Conservation (phyloP, 805 yeast species). For the Priceomyces fermenticarens region DNA sequence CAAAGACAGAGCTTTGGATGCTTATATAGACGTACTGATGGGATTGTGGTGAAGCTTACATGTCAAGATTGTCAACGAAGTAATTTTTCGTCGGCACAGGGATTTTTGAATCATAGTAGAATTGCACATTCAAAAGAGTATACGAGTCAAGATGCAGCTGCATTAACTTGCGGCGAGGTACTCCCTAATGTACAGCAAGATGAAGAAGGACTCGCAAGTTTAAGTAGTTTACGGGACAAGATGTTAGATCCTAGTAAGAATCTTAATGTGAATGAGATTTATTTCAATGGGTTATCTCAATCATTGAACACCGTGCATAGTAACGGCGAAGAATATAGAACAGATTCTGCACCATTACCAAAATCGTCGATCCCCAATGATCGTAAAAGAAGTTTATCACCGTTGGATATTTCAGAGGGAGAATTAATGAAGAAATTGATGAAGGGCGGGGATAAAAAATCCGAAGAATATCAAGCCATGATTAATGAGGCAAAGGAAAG, state of each 20-base stretch:
- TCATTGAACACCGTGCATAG: conserved; percentile 24
- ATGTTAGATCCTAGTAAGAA: conserved; percentile 42
- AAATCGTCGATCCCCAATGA: not conserved
- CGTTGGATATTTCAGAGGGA: conserved; percentile 14
- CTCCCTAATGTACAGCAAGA: conserved; percentile 57
- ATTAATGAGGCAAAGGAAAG: conserved; percentile 31
- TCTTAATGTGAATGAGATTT: conserved; percentile 35
- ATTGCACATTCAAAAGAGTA: conserved; percentile 71
- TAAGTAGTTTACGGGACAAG: conserved; percentile 31
- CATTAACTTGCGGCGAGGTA: conserved; percentile 59
- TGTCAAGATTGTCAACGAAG: conserved; percentile 67
- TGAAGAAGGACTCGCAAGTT: conserved; percentile 42
- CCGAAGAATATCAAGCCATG: conserved; percentile 28
- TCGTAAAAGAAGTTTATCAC: conserved; percentile 12
- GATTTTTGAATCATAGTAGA: conserved; percentile 74
- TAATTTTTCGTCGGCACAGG: conserved; percentile 77
- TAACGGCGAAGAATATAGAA: not conserved
- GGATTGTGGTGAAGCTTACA: conserved; percentile 61
- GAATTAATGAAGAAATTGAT: conserved; percentile 37
- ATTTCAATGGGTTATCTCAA: conserved; percentile 30
- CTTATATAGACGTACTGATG: conserved; percentile 66
- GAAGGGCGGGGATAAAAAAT: conserved; percentile 29
- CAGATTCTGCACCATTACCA: not conserved
- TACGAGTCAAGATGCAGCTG: conserved; percentile 72
- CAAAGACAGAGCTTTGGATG: conserved; percentile 38